Conservation (phyloP, 139 green algal species). For the Raphidocelis subcapitata region DNA sequence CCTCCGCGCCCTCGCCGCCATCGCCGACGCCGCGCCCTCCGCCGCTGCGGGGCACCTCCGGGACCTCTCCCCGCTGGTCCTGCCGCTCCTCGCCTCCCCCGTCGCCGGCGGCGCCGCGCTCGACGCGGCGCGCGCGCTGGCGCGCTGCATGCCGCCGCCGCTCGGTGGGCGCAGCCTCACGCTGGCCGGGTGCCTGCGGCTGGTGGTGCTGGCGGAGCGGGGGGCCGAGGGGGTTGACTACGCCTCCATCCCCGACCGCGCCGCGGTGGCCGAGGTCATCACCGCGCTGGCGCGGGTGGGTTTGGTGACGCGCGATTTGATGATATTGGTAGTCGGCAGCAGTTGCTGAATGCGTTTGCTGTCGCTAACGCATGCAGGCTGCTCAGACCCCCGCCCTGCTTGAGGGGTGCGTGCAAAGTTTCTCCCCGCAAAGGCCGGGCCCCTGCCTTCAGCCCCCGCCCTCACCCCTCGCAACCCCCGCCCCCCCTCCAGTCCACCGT, state of each 20-base stretch:
- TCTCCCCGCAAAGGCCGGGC: too few relatives aligned
- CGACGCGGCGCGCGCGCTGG: slow-evolving; percentile 51
- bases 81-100: slow-evolving; percentile 70
- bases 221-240: slow-evolving; percentile 27
- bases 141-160: slow-evolving; percentile 57
- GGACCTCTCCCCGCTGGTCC: slow-evolving; percentile 48
- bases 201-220: slow-evolving; percentile 47
- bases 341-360: too few relatives aligned
- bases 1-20: slow-evolving; percentile 47
- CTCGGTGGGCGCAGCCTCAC: slow-evolving; percentile 39
- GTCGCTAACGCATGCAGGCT: too few relatives aligned
- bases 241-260: slow-evolving; percentile 30
- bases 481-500: slow-evolving; percentile 14
- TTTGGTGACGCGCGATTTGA: too few relatives aligned
- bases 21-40: slow-evolving; percentile 39
- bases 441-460: too few relatives aligned
- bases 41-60: slow-evolving; percentile 58
- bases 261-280: slow-evolving; percentile 43
- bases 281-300: slow-evolving; percentile 40
- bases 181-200: slow-evolving; percentile 55
- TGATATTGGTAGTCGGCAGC: too few relatives aligned
- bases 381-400: too few relatives aligned
- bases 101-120: slow-evolving; percentile 67
- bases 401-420: too few relatives aligned
- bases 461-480: too few relatives aligned